Conservation (phyloP, 345 rosid species). For the Excoecaria cochinchinensis region DNA sequence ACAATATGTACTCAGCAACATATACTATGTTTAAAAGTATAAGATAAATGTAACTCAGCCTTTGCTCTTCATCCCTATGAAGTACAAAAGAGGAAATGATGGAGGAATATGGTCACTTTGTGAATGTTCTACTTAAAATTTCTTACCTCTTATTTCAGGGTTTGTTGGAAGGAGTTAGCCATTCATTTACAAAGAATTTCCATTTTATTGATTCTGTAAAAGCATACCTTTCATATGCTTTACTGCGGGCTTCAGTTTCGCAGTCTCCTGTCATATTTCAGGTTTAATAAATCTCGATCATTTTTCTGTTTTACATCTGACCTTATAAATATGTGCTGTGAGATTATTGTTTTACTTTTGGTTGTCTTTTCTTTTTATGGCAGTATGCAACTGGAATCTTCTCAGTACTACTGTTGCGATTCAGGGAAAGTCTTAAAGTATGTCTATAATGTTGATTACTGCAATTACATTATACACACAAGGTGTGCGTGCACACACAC, state of each 20-base stretch:
- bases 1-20: background rate
- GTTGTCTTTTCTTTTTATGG: slow-evolving; percentile 34
- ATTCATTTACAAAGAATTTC: slow-evolving; percentile 86
- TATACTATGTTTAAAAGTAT: background rate
- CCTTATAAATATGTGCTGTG: slow-evolving; percentile 17
- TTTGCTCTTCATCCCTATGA: background rate
- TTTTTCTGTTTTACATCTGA: slow-evolving; percentile 16
- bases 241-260: slow-evolving; percentile 92
- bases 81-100: background rate
- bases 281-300: slow-evolving; percentile 42
- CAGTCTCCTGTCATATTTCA: slow-evolving; percentile 88
- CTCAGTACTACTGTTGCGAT: slow-evolving; percentile 81
- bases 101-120: too few relatives aligned
- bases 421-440: slow-evolving; percentile 97
- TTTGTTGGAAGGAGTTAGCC: slow-evolving; percentile 88
- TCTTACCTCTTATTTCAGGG: slow-evolving; percentile 54
- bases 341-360: slow-evolving; percentile 26
- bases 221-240: slow-evolving; percentile 95
- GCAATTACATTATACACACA: background rate
- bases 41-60: background rate
- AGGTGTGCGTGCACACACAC: background rate
- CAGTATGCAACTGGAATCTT: slow-evolving; percentile 99
- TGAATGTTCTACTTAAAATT: background rate
- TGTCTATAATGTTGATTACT: slow-evolving; percentile 28
- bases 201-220: slow-evolving; percentile 98